A percentile compares a stretch with the other conserved stretches of the same genome.
phyloP scores from a whole-genome alignment of 441 rosid species.

The Euphorbia neoarborescens region DNA sequence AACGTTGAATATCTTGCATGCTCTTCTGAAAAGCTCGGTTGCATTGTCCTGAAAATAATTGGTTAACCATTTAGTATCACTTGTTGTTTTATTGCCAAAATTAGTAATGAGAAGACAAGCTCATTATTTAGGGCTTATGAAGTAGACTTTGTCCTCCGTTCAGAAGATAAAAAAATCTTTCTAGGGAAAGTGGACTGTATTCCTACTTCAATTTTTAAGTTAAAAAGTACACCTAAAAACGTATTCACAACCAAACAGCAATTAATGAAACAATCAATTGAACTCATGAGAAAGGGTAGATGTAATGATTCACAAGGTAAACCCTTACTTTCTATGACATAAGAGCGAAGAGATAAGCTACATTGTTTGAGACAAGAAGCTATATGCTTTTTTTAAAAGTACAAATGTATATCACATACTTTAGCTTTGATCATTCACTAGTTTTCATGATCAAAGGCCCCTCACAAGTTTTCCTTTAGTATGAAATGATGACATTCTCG shows the following conservation, averaged over 20 bases:
- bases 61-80: not conserved
- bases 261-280: not conserved
- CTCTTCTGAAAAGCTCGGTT: conserved; percentile 49
- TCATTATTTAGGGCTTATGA: not conserved
- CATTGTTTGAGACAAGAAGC: not conserved
- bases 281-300: not conserved
- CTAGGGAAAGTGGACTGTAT: not conserved
- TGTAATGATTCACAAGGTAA: not conserved
- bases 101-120: not conserved
- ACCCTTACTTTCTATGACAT: not conserved
- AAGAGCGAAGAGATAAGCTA: not conserved
- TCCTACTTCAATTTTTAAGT: not conserved
- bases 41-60: conserved; percentile 47
- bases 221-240: not conserved
- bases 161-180: not conserved
- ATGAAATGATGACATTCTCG: not conserved
- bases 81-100: not conserved
- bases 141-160: not conserved
- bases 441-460: conserved; percentile 1
- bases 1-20: conserved; percentile 48
- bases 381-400: not conserved
- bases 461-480: too few species aligned
- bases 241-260: not conserved
- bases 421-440: not conserved
- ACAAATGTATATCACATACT: not conserved